These are phyloP conservation scores for Pythium dissotocum DNA, from an alignment of 352 stramenopile species.

Conservation along the genomic window DNA sequence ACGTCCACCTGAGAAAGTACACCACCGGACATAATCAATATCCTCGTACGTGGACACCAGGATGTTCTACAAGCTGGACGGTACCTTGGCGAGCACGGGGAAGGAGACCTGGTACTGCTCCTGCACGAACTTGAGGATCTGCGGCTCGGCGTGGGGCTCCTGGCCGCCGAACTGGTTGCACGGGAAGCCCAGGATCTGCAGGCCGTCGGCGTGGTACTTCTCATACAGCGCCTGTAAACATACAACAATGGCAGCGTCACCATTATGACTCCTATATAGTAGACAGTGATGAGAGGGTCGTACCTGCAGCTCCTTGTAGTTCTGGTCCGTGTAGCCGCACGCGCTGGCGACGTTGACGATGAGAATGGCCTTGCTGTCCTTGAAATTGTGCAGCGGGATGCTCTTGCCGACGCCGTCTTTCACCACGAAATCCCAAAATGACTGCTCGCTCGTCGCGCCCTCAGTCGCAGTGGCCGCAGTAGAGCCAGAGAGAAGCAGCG, in stretches of 20 bases:
- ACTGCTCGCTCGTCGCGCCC: slow-evolving; percentile 12
- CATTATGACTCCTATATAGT: too few species aligned
- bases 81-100: slow-evolving; percentile 84
- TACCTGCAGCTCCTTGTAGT: slow-evolving; percentile 78
- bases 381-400: slow-evolving; percentile 53
- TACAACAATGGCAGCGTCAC: background rate
- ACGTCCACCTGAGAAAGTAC: slow-evolving; percentile 81
- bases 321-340: slow-evolving; percentile 81
- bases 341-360: slow-evolving; percentile 84
- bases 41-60: too few species aligned
- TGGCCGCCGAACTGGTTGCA: slow-evolving; percentile 96
- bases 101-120: slow-evolving; percentile 80
- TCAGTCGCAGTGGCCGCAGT: background rate
- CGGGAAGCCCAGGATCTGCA: slow-evolving; percentile 93
- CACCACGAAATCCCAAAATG: slow-evolving; percentile 66
- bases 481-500: background rate
- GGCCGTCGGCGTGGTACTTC: slow-evolving; percentile 65
- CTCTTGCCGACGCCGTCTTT: slow-evolving; percentile 44
- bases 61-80: background rate
- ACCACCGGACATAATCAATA: too few species aligned
- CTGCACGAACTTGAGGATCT: slow-evolving; percentile 81
- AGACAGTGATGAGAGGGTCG: background rate
- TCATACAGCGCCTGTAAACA: slow-evolving; percentile 58
- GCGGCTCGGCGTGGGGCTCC: slow-evolving; percentile 68
- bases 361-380: slow-evolving; percentile 62